These are phyloP conservation scores for Saccharum officinarum DNA, from an alignment of 176 grass and related monocot species.

Conservation along the genomic window DNA sequence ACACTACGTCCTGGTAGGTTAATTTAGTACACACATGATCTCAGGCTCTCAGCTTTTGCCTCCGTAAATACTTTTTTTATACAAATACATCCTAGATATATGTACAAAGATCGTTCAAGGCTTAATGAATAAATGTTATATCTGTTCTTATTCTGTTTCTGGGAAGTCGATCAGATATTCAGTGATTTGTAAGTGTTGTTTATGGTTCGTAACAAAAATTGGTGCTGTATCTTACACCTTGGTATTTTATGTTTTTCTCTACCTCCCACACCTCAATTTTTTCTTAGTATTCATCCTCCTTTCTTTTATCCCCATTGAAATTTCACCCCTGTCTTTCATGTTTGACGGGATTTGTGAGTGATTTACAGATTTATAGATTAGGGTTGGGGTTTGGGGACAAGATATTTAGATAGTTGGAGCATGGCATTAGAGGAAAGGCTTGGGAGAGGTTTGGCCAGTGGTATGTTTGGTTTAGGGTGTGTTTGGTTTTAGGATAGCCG, in stretches of 20 bases:
- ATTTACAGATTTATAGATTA: too few relatives aligned
- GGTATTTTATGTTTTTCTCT: neutral
- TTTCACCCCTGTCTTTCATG: too few relatives aligned
- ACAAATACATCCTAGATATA: constrained; percentile 11
- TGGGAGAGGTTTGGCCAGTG: too few relatives aligned
- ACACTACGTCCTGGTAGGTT: neutral
- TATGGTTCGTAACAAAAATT: neutral
- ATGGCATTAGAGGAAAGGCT: too few relatives aligned
- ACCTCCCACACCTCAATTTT: neutral
- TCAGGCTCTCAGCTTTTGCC: neutral
- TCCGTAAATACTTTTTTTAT: neutral
- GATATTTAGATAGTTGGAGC: too few relatives aligned
- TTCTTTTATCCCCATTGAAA: too few relatives aligned
- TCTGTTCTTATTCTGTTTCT: neutral
- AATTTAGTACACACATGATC: neutral
- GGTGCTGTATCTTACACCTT: neutral
- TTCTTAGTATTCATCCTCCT: too few relatives aligned
- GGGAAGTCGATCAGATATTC: neutral
- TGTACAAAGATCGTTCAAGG: neutral
- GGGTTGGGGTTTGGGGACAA: too few relatives aligned
- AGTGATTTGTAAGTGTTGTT: neutral
- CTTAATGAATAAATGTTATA: neutral
- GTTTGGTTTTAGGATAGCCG: too few relatives aligned
- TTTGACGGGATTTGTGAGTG: too few relatives aligned
- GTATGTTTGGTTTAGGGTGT: too few relatives aligned